A percentile compares a stretch with the other conserved stretches of the same genome.
These are phyloP conservation scores for Coemansia sp. DNA, from an alignment of 192 early-diverging fungal species.

Conservation along the genomic window DNA sequence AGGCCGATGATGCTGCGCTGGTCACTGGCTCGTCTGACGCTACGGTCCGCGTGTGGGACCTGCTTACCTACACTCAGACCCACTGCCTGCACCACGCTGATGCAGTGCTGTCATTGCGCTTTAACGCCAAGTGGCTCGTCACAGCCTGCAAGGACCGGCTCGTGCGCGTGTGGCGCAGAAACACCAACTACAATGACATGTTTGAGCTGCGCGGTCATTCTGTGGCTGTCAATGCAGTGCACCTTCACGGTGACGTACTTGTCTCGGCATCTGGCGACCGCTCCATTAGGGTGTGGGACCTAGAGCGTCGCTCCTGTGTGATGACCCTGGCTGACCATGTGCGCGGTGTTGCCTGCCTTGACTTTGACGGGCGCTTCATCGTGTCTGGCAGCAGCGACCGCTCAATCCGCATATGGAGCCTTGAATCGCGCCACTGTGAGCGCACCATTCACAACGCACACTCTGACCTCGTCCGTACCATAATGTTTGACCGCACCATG, in stretches of 20 bases:
- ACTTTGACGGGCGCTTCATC: constrained; percentile 82
- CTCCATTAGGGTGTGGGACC: constrained; percentile 81
- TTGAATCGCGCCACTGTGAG: constrained; percentile 55
- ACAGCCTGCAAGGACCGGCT: constrained; percentile 83
- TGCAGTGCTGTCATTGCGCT: constrained; percentile 75
- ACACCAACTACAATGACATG: constrained; percentile 29
- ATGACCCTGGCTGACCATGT: constrained; percentile 70
- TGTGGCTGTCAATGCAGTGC: constrained; percentile 83
- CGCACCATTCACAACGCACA: constrained; percentile 49
- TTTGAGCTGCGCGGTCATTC: constrained; percentile 66
- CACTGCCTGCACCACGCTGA: constrained; percentile 61
- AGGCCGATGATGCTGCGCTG: constrained; percentile 66
- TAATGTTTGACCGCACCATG: constrained; percentile 32
- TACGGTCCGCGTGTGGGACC: constrained; percentile 69
- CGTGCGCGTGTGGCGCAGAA: constrained; percentile 77
- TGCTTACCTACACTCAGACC: constrained; percentile 55
- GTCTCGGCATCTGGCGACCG: constrained; percentile 80
- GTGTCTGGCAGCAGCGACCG: constrained; percentile 82
- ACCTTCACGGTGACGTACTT: constrained; percentile 59
- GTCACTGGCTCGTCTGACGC: constrained; percentile 71
- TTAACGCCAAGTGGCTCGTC: constrained; percentile 69
- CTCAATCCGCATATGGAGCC: constrained; percentile 79
- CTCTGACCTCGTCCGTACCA: constrained; percentile 37
- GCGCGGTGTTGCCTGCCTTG: constrained; percentile 85
- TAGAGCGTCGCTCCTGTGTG: constrained; percentile 65